These are phyloP conservation scores for Saturnispora besseyi DNA, from an alignment of 805 yeast species.

Conservation along the genomic window DNA sequence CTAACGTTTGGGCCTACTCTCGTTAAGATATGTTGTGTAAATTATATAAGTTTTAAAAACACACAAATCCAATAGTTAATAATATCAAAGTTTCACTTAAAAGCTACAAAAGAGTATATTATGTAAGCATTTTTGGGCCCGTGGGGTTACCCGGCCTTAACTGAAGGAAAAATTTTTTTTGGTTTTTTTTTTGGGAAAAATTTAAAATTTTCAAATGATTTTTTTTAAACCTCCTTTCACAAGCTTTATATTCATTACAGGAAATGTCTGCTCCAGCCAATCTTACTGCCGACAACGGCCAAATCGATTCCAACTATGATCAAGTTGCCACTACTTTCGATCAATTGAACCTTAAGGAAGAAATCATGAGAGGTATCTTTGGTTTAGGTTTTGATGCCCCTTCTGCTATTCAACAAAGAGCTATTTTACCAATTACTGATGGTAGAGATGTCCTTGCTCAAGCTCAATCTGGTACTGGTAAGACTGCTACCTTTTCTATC, in stretches of 20 bases:
- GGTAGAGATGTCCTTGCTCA: slow-evolving; percentile 74
- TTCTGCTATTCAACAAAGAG: slow-evolving; percentile 75
- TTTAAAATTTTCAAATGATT: slow-evolving; percentile 1
- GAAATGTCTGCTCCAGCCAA: slow-evolving; percentile 42
- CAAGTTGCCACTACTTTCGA: slow-evolving; percentile 51
- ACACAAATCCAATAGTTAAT: slow-evolving; percentile 1
- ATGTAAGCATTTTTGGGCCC: neutral
- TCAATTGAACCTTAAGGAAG: slow-evolving; percentile 63
- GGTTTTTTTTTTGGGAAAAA: neutral
- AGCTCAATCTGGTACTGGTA: slow-evolving; percentile 87
- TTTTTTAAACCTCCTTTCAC: neutral
- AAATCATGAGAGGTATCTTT: slow-evolving; percentile 54
- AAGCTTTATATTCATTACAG: neutral
- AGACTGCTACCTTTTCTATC: slow-evolving; percentile 82
- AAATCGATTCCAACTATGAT: slow-evolving; percentile 67
- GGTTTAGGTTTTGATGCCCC: slow-evolving; percentile 78
- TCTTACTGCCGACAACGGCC: slow-evolving; percentile 29
- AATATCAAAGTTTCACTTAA: neutral
- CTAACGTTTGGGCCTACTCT: slow-evolving; percentile 93
- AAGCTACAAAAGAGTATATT: neutral
- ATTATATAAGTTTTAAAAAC: slow-evolving; percentile 2
- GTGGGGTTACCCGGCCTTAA: slow-evolving; percentile 9
- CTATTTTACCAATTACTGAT: slow-evolving; percentile 66
- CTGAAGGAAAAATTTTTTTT: neutral
- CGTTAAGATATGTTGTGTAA: slow-evolving; percentile 44